Evolutionary conservation across 2,329 filamentous ascomycete genomes (phyloP).

Genomic region (Pestalotiopsis sp.): DNA sequence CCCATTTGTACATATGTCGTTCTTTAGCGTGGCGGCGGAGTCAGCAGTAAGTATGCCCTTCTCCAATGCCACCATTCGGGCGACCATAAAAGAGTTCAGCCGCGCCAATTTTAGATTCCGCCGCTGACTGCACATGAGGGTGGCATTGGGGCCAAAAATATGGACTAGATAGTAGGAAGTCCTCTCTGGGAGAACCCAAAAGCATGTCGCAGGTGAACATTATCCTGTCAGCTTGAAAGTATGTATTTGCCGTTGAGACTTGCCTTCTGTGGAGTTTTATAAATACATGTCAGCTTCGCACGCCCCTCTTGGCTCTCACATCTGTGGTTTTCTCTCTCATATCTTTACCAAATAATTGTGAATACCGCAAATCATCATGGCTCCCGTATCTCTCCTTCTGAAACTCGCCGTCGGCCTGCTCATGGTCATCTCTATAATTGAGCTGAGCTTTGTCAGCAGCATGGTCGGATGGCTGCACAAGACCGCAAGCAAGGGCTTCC

Average conservation of each 20-base stretch:
- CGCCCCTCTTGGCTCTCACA: background rate
- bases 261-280: background rate
- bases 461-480: slow-evolving; percentile 40
- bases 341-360: background rate
- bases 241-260: background rate
- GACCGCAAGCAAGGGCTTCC: slow-evolving; percentile 28
- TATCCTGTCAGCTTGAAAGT: background rate
- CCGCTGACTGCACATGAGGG: background rate
- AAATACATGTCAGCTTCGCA: background rate
- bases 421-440: slow-evolving; percentile 37
- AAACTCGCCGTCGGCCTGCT: slow-evolving; percentile 32
- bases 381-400: slow-evolving; percentile 16
- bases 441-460: slow-evolving; percentile 38
- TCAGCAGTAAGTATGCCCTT: background rate
- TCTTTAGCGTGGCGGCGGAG: background rate
- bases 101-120: background rate
- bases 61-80: background rate
- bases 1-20: background rate
- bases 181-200: background rate
- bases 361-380: background rate
- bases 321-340: background rate
- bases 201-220: background rate
- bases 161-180: background rate
- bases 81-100: background rate
- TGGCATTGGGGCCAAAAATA: background rate